These are phyloP conservation scores for Fistulifera pelliculosa DNA, from an alignment of 108 stramenopile species.

Conservation along the genomic window DNA sequence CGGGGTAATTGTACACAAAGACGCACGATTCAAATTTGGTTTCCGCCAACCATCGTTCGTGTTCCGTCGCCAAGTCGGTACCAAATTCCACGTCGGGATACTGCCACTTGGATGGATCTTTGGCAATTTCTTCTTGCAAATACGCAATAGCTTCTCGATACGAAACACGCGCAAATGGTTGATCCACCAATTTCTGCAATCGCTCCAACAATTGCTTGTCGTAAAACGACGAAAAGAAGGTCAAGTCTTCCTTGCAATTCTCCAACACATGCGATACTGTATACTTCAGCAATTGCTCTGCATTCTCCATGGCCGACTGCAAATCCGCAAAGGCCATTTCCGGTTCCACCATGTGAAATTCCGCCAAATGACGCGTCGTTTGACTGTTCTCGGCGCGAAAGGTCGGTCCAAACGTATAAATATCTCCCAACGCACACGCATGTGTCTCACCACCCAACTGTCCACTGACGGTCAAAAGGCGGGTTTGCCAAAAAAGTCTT, in stretches of 20 bases:
- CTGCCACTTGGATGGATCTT: conserved; percentile 86
- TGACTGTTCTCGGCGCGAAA: conserved; percentile 99
- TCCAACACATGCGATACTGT: conserved; percentile 74
- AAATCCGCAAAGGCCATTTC: conserved; percentile 98
- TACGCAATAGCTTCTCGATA: conserved; percentile 87
- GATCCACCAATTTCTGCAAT: conserved; percentile 64
- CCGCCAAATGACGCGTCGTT: conserved; percentile 94
- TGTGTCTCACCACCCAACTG: conserved; percentile 94
- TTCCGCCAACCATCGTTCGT: conserved; percentile 96
- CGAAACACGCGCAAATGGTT: conserved; percentile 80
- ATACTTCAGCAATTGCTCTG: conserved; percentile 90
- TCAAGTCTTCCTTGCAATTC: conserved; percentile 79
- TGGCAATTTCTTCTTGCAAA: conserved; percentile 91
- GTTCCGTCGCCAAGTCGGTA: conserved; percentile 95
- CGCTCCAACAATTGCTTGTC: conserved; percentile 75
- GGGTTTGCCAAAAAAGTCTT: conserved; percentile 94
- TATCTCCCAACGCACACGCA: conserved; percentile 94
- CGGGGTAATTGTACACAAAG: conserved; percentile 98
- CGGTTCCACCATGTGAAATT: conserved; percentile 98
- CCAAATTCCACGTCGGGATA: conserved; percentile 96
- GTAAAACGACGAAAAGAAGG: conserved; percentile 90
- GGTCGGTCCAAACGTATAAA: conserved; percentile 99
- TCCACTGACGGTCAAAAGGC: conserved; percentile 96
- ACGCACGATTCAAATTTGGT: conserved; percentile 83
- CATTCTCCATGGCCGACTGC: conserved; percentile 92